Conservation (phyloP, 805 yeast species). For the Scheffersomyces amazonensis region DNA sequence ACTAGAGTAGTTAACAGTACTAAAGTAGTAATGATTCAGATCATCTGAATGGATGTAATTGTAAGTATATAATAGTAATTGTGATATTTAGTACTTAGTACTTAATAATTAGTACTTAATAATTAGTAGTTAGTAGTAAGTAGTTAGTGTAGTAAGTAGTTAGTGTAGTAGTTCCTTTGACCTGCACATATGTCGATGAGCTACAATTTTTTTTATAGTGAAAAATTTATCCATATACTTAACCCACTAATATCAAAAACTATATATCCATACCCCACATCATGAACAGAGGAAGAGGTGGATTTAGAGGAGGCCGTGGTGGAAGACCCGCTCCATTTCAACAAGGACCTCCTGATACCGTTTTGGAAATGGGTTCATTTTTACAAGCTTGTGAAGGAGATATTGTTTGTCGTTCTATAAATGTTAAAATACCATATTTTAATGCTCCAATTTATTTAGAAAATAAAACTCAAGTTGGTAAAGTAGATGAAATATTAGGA, state of each 20-base stretch:
- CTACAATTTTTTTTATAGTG: conserved; percentile 5
- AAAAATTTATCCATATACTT: conserved; percentile 6
- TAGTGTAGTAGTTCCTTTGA: too few relatives aligned
- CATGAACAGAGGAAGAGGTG: conserved; percentile 74
- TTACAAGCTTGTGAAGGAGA: conserved; percentile 95
- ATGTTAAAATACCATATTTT: conserved; percentile 93
- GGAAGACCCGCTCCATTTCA: conserved; percentile 73
- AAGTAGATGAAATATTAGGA: conserved; percentile 97
- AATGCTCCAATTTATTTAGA: conserved; percentile 98
- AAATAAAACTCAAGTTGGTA: conserved; percentile 94
- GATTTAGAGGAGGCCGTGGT: conserved; percentile 65
- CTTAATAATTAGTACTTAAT: too few relatives aligned
- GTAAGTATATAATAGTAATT: too few relatives aligned
- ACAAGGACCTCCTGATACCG: conserved; percentile 93
- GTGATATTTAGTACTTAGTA: too few relatives aligned
- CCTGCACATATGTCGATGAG: neutral
- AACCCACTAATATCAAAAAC: neutral
- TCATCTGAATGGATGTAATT: too few relatives aligned
- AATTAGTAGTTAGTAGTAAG: too few relatives aligned
- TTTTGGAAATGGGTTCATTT: conserved; percentile 92
- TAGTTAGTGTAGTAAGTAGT: too few relatives aligned
- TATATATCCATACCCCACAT: neutral
- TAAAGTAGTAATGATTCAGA: too few relatives aligned
- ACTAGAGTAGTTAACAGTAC: too few relatives aligned
- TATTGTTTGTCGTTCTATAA: conserved; percentile 92